Conservation (phyloP, 768 basidiomycete species). For the Boletus vermiculosoides region DNA sequence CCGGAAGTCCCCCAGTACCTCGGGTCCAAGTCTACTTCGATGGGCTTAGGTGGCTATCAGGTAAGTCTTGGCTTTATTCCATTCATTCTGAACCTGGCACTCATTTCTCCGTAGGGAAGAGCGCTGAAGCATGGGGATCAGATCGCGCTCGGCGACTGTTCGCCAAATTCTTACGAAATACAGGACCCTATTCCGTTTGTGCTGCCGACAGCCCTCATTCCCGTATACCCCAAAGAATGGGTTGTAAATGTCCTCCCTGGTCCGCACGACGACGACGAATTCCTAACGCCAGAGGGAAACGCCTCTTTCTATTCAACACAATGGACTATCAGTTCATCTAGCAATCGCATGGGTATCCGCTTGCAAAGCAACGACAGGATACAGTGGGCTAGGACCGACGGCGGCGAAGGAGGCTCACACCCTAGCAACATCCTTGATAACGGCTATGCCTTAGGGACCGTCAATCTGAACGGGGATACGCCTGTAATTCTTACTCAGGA, state of each 20-base stretch:
- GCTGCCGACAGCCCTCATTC: constrained; percentile 36
- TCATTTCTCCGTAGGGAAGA: constrained; percentile 42
- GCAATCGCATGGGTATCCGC: constrained; percentile 64
- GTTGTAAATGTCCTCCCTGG: constrained; percentile 55
- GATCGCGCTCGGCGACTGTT: constrained; percentile 39
- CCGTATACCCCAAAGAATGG: constrained; percentile 50
- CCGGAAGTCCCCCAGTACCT: constrained; percentile 55
- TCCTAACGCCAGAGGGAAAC: constrained; percentile 49
- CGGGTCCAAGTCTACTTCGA: constrained; percentile 63
- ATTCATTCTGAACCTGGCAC: neutral
- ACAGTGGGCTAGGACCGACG: constrained; percentile 52
- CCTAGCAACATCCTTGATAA: constrained; percentile 68
- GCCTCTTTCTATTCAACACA: constrained; percentile 47
- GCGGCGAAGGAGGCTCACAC: constrained; percentile 68
- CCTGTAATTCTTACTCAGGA: constrained; percentile 64
- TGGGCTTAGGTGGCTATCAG: constrained; percentile 62
- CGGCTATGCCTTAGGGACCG: constrained; percentile 51
- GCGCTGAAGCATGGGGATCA: constrained; percentile 51
- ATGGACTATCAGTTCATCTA: constrained; percentile 55
- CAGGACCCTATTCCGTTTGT: neutral
- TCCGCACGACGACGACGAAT: constrained; percentile 61
- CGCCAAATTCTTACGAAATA: constrained; percentile 19
- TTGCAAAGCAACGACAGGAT: constrained; percentile 46
- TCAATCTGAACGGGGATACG: constrained; percentile 70
- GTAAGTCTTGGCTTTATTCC: constrained; percentile 25